Percentiles rank a stretch among this genome's conserved stretches.
Conservation (phyloP, 1,139 yeast species). For the Candida frijolesensis region DNA sequence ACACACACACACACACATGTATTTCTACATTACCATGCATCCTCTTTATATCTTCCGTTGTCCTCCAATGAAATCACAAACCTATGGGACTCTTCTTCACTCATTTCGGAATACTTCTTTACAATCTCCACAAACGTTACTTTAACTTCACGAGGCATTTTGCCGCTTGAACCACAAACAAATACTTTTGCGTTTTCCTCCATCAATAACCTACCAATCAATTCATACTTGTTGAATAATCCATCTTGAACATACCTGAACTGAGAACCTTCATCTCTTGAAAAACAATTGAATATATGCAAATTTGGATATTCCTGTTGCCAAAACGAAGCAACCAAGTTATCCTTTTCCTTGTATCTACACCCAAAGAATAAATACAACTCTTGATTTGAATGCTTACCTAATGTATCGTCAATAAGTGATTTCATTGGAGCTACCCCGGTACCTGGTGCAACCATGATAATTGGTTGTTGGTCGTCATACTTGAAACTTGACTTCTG, state of each 20-base stretch:
- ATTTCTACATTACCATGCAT: constrained; percentile 67
- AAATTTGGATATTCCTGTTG: constrained; percentile 32
- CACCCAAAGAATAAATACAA: constrained; percentile 75
- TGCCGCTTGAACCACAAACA: constrained; percentile 91
- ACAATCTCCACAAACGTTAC: constrained; percentile 69
- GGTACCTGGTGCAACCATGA: constrained; percentile 87
- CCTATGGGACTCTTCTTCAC: constrained; percentile 49
- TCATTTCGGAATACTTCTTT: constrained; percentile 37
- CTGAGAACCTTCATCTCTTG: constrained; percentile 51
- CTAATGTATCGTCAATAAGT: constrained; percentile 43
- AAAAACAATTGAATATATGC: constrained; percentile 56
- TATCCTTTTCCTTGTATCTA: constrained; percentile 68
- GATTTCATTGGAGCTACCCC: constrained; percentile 91
- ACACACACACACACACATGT: background rate
- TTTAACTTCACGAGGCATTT: constrained; percentile 91
- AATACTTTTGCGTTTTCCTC: constrained; percentile 63
- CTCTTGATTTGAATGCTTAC: constrained; percentile 21
- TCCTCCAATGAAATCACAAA: constrained; percentile 65
- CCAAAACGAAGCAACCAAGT: constrained; percentile 63
- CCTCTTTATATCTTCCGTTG: constrained; percentile 75
- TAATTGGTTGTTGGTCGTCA: constrained; percentile 53
- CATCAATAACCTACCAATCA: constrained; percentile 54
- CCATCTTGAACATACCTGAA: constrained; percentile 74
- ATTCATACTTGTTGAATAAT: constrained; percentile 50
- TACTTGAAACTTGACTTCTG: constrained; percentile 49